phyloP scores from a whole-genome alignment of 2,329 filamentous ascomycete species.

The Corniculantispora saksenae region DNA sequence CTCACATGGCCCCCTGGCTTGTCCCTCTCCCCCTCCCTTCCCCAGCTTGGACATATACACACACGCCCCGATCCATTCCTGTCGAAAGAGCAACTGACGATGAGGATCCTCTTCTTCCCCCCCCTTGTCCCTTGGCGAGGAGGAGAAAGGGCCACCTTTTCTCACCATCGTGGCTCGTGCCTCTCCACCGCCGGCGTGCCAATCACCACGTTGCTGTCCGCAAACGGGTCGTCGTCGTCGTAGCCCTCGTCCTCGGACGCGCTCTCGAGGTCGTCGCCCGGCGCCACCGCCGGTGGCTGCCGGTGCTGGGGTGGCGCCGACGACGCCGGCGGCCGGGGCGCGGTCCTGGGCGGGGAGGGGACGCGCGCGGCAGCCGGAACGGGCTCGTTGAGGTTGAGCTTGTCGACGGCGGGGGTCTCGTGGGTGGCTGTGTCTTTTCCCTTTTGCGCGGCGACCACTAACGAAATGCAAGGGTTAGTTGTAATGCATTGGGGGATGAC shows the following conservation, averaged over 20 bases:
- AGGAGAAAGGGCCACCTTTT: no score
- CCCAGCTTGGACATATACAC: no score
- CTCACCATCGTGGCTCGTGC: constrained; percentile 34
- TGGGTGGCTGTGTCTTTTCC: constrained; percentile 14
- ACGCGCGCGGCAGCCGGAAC: neutral
- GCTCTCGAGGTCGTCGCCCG: constrained; percentile 31
- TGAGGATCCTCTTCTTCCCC: no score
- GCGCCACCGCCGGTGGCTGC: constrained; percentile 26
- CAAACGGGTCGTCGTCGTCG: constrained; percentile 85
- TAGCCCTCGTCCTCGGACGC: constrained; percentile 64
- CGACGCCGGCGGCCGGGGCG: constrained; percentile 40
- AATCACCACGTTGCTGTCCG: constrained; percentile 75
- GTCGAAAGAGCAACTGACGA: no score
- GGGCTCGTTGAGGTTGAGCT: constrained; percentile 35
- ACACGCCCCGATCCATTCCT: no score
- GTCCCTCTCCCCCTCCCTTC: no score
- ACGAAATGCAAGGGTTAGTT: neutral
- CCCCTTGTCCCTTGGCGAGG: no score
- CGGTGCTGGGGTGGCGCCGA: constrained; percentile 41
- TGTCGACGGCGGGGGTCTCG: neutral
- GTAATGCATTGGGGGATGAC: no score
- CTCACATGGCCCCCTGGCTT: no score
- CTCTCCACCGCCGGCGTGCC: constrained; percentile 34
- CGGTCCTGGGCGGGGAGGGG: constrained; percentile 34
- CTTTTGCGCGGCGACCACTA: constrained; percentile 35